Evolutionary conservation across 2,329 filamentous ascomycete genomes (phyloP), one percentile per base, ranked within the genome.

Genomic region (Escovopsis sp.): DNA sequence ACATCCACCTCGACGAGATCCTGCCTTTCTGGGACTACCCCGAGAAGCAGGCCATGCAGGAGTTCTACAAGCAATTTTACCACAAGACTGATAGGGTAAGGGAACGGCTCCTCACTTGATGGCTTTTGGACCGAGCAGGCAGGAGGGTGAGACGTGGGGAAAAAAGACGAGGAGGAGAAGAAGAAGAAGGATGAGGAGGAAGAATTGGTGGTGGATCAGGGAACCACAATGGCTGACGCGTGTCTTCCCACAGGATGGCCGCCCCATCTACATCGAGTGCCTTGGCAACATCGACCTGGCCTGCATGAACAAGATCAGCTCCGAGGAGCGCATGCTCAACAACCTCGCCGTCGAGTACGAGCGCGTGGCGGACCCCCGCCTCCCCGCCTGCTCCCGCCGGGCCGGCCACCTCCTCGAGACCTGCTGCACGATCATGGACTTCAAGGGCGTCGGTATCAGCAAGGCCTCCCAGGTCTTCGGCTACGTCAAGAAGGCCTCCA

Each of bases 321-420:
- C 80, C 32, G 70, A 74, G 51, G 85, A 96, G 45, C 85, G 88
- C 61, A 96, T 98, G 88, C 66, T 96, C 42, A 76, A 83, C 60
- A 96, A 96, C 68, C 77, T 98, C 30, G 88, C 93, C 33, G 80
- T 87, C 57, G 90, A 98, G 66, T 98, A 98, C 66, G 90, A 98
- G 68, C 93, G 88, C 60, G 72, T 96, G 47, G 72, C 84, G 46
- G 88, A 96, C 61, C 87, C 87, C 12, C 82, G 90, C 46, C 73
- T 98, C 38, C 90, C 90, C 35, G 88, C 90, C 47, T 94, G 86
- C 71, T 94, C 86, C 38, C 86, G 88, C 61, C 93, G 94, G 64
- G 68, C 79, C 17, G 85, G 83, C 50, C 74, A 79, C 52, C 76
- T 98, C 39, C 79, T 94, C 51, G 90, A 98, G 68, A 98, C 90